Base-by-base conservation (phyloP, 2,329 filamentous ascomycete species). In the Sporothrix humicola region DNA sequence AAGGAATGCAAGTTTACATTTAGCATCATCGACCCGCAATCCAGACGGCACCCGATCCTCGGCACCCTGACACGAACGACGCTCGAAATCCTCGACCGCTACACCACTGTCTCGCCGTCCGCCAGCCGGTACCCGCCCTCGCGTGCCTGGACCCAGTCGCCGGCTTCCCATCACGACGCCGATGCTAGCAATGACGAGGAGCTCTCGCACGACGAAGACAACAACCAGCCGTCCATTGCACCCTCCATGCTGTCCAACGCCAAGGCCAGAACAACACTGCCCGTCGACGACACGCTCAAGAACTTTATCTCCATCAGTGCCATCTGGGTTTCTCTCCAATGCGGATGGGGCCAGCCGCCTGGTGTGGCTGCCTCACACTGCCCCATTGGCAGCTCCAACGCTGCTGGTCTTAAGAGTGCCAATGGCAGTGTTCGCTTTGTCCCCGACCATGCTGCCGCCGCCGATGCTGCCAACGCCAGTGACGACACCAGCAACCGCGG, bases 1-100 rank as follows among this genome's bases (percentile, higher is more conserved):
- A 75, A 78, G 0, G 87, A 88, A 65, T 83, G 82, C 73, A 90
- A 89, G 79, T 95, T 91, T 83, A 93, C 89, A 9, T 95, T 95
- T 79, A 94, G 91, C 82, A 89, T 93, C 75, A 90, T 95, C 77
- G 89, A 92, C 77, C 88, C 92, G 0, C 87, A 87, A 65, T 88
- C 87, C 9, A 86, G 91, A 48, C 88, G 91, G 13, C 93, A 95
- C 79, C 92, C 93, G 4, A 88, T 95, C 78, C 87, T 95, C 82
- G 93, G 91, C 0, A 89, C 87, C 1, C 84, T 95, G 61, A 90
- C 88, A 3, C 86, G 86, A 13, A 85, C 85, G 4, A 88, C 86
- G 13, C 87, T 95, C 44, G 90, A 93, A 69, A 87, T 95, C 66
- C 88, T 90, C 74, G 90, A 95, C 76, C 85, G 84, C 2, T 95